phyloP scores from a whole-genome alignment of 257 asterid genomes.

The Echites panduratus region DNA sequence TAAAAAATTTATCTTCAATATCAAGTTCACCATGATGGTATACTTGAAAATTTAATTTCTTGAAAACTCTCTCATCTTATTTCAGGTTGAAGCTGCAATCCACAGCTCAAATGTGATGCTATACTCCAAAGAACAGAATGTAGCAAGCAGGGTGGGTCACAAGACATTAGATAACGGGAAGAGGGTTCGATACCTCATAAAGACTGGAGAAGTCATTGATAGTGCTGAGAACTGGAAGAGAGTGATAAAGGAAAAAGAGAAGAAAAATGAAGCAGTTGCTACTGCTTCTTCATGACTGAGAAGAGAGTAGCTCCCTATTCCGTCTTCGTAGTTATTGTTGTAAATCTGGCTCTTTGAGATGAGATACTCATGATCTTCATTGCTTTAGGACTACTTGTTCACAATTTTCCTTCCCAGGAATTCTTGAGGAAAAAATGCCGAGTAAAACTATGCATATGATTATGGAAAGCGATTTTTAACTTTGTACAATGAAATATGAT shows the following conservation, averaged over 20 bases:
- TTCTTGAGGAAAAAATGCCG: not conserved
- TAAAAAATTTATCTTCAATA: not conserved
- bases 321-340: not conserved
- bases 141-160: conserved; percentile 87
- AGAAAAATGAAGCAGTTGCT: conserved; percentile 43
- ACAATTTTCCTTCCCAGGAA: not conserved
- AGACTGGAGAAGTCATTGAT: conserved; percentile 89
- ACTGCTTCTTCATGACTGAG: conserved; percentile 57
- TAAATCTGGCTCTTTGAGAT: not conserved
- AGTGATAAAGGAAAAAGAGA: conserved; percentile 46
- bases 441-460: too few relatives aligned
- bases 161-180: conserved; percentile 75
- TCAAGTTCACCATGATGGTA: not conserved
- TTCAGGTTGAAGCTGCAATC: conserved; percentile 88
- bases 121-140: conserved; percentile 71
- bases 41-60: not conserved
- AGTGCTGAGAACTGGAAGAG: conserved; percentile 87
- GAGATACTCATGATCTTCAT: not conserved
- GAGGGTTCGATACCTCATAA: conserved; percentile 80
- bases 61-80: conserved; percentile 4
- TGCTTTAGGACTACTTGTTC: not conserved
- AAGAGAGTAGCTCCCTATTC: conserved; percentile 26
- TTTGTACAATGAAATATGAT: too few relatives aligned
- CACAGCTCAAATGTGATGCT: conserved; percentile 99
- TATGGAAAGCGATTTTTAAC: too few relatives aligned